Base-by-base conservation (phyloP, 495 filamentous ascomycete species). In the Friedmanniomyces endolithicus region DNA sequence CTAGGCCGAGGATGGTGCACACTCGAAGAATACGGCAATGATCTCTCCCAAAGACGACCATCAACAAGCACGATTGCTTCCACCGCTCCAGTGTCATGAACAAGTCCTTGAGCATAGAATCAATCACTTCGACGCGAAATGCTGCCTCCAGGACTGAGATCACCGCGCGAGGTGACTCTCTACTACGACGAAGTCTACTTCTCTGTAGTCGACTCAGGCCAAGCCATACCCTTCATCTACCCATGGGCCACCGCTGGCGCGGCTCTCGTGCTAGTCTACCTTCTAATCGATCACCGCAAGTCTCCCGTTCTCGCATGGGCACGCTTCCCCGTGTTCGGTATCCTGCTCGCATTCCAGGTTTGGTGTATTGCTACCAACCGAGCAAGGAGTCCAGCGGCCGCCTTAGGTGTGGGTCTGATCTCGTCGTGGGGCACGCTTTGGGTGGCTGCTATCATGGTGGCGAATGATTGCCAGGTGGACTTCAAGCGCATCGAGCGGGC, bases 381-480 rank as follows among this genome's bases (percentile, higher is more conserved):
- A 34, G 78, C 79, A 47, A 55, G 75, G 0, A 74, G 77, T 46
- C 78, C 81, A 46, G 84, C 75, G 1, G 67, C 77, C 43, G 78
- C 80, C 0, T 89, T 87, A 60, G 79, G 77, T n/a, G 69, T 79
- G 19, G 88, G 88, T 0, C 56, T 90, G 48, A 63, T 84, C 22
- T 72, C 72, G 0, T 72, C 74, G 12, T 94, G 85, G 83, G 74
- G 74, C 37, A 73, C 80, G 20, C 65, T 92, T 11, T 88, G 83
- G 84, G 71, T 66, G 50, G 68, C 73, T 14, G 74, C 74, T 0
- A 64, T 87, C 59, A 64, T 92, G 27, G 61, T 89, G 2, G 81
- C 80, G 58, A 78, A 77, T 53, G 75, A 81, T 59, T 74, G 78
- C 2, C 83, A 90, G 65, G 71, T 65, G 52, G 81, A 84, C 22